Percentiles rank a stretch among this genome's conserved stretches.
phyloP scores from a whole-genome alignment of 2,329 filamentous ascomycete species.

The Botrytis sinoallii region DNA sequence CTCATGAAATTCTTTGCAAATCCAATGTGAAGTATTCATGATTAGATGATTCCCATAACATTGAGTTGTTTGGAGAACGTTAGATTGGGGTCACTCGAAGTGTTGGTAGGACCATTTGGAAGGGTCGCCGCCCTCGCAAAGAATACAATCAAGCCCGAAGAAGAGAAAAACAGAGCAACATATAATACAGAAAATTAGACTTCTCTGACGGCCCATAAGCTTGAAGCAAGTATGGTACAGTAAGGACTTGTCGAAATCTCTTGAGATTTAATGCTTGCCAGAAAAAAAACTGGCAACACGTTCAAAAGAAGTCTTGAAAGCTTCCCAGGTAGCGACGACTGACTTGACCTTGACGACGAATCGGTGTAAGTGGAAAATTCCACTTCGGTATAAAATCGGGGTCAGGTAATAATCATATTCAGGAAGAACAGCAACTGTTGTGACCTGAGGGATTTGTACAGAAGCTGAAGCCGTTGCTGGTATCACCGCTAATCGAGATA shows the following conservation, averaged over 20 bases:
- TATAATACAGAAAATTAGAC: neutral
- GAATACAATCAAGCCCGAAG: neutral
- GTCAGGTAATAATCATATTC: neutral
- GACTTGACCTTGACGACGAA: neutral
- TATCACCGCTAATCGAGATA: neutral
- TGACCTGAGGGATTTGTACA: neutral
- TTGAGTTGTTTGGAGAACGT: neutral
- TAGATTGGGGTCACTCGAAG: neutral
- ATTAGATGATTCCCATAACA: neutral
- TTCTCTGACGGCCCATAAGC: neutral
- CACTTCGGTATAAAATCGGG: neutral
- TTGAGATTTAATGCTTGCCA: neutral
- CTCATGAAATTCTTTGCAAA: neutral
- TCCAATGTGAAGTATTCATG: neutral
- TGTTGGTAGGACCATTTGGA: neutral
- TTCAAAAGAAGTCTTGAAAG: neutral
- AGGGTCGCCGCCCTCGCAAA: neutral
- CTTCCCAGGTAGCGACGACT: neutral
- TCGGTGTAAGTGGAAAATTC: neutral
- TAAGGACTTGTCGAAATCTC: neutral
- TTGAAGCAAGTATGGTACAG: neutral
- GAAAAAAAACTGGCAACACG: neutral
- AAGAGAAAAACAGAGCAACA: neutral
- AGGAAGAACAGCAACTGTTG: neutral
- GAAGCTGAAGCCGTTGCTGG: neutral